phyloP scores from a whole-genome alignment of 1,284 basidiomycete species.

The Cryptococcus jaspeensis region DNA sequence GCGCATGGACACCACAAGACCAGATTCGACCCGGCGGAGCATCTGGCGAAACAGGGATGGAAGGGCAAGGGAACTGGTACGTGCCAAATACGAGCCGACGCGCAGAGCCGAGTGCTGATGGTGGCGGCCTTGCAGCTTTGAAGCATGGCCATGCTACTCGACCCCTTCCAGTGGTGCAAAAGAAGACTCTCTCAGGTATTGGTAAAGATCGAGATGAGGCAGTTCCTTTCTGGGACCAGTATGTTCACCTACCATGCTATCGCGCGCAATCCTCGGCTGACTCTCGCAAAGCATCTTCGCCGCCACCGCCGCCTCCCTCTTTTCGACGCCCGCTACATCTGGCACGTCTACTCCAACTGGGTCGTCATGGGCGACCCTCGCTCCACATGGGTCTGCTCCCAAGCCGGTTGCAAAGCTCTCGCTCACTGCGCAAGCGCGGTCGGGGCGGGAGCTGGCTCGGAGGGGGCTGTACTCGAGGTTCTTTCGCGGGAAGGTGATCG shows the following conservation, averaged over 20 bases:
- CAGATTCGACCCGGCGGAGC: constrained; percentile 67
- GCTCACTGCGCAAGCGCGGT: constrained; percentile 61
- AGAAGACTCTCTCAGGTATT: constrained; percentile 76
- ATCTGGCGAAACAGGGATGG: constrained; percentile 83
- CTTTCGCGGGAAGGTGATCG: constrained; percentile 69
- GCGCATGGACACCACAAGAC: constrained; percentile 26
- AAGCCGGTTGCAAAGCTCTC: constrained; percentile 31
- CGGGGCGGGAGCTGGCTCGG: constrained; percentile 74
- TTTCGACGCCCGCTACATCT: constrained; percentile 34
- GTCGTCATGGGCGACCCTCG: constrained; percentile 25
- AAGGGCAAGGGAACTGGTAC: constrained; percentile 67
- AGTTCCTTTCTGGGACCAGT: constrained; percentile 97
- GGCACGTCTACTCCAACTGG: constrained; percentile 22
- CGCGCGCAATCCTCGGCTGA: not conserved
- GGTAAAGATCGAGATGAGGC: constrained; percentile 90
- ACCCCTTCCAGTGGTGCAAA: constrained; percentile 75
- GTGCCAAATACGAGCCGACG: constrained; percentile 13
- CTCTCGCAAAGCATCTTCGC: constrained; percentile 64
- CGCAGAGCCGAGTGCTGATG: constrained; percentile 51
- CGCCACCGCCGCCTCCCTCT: constrained; percentile 72
- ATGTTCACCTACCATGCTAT: constrained; percentile 44
- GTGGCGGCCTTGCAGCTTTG: constrained; percentile 38
- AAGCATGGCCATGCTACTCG: constrained; percentile 53
- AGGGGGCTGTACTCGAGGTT: constrained; percentile 74
- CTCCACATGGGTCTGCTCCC: not conserved